These are phyloP conservation scores for Litsea cubeba DNA, from an alignment of 164 flowering plant genomes.

Conservation along the genomic window DNA sequence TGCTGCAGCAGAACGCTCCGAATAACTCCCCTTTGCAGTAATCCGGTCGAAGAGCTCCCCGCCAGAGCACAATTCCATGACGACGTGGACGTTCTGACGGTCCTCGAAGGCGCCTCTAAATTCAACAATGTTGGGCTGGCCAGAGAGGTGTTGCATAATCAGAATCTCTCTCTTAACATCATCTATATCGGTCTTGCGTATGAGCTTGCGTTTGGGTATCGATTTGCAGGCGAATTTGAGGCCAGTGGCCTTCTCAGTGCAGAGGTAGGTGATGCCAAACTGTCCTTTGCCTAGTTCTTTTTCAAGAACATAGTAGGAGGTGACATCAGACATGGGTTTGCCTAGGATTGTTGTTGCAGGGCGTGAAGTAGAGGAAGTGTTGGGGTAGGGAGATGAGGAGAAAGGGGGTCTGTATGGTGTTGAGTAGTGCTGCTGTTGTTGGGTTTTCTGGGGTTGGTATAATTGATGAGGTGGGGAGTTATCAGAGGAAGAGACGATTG, in stretches of 20 bases:
- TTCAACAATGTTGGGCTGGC: conserved; percentile 87
- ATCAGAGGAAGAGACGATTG: conserved; percentile 44
- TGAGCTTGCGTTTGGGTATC: conserved; percentile 61
- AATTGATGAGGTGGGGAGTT: conserved; percentile 19
- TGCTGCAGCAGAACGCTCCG: conserved; percentile 70
- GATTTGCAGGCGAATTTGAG: conserved; percentile 73
- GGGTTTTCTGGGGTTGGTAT: conserved; percentile 9
- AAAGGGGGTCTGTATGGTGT: conserved; percentile 10
- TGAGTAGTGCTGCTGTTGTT: conserved; percentile 5
- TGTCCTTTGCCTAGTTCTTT: conserved; percentile 82
- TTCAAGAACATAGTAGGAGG: conserved; percentile 38
- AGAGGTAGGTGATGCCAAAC: conserved; percentile 72
- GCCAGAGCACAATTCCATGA: conserved; percentile 90
- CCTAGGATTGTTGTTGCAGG: conserved; percentile 29
- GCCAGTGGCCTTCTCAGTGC: conserved; percentile 59
- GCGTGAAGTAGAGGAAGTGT: conserved; percentile 16
- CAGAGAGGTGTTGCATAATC: conserved; percentile 65
- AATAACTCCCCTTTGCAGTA: conserved; percentile 48
- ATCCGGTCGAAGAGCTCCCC: conserved; percentile 91
- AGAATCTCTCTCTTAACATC: conserved; percentile 70
- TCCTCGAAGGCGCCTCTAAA: conserved; percentile 87
- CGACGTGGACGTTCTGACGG: conserved; percentile 46
- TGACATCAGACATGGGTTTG: conserved; percentile 44
- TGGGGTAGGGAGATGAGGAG: neutral
- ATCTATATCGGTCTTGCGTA: conserved; percentile 38